A percentile compares a stretch with the other conserved stretches of the same genome.
phyloP scores from a whole-genome alignment of 2,329 filamentous ascomycete genomes.

The Microdochium nivale region DNA sequence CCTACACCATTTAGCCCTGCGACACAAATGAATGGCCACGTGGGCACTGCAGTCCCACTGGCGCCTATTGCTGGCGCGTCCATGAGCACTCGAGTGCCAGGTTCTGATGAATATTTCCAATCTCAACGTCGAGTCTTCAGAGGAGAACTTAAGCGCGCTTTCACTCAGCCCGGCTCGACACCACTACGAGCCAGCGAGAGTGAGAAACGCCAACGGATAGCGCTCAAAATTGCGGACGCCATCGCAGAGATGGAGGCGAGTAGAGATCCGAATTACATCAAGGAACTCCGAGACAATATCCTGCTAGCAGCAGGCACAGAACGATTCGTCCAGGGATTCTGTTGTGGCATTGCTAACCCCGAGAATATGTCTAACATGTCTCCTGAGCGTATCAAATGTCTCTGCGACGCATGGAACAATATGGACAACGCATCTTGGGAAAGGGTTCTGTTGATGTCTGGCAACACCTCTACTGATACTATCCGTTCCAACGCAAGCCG shows the following conservation, averaged over 20 bases:
- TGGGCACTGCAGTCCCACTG: not conserved
- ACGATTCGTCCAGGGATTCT: not conserved
- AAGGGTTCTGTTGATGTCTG: not conserved
- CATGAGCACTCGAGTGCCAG: not conserved
- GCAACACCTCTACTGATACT: too few species aligned
- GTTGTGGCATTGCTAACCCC: not conserved
- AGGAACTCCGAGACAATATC: not conserved
- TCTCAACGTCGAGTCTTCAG: not conserved
- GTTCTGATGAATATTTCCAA: not conserved
- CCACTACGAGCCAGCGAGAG: not conserved
- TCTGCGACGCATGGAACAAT: not conserved
- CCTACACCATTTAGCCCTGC: not conserved
- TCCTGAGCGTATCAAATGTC: not conserved
- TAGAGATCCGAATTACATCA: not conserved
- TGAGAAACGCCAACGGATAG: not conserved
- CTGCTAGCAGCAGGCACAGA: not conserved
- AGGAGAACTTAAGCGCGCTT: not conserved
- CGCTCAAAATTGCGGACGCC: not conserved
- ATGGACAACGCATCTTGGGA: not conserved
- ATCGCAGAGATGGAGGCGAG: not conserved
- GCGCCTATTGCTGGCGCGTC: not conserved
- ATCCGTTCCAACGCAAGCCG: not conserved
- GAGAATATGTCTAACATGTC: not conserved
- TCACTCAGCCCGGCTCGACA: not conserved
- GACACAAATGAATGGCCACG: not conserved